Evolutionary conservation across 805 yeast genomes (phyloP).

Genomic region (Lipomyces anomalus): DNA sequence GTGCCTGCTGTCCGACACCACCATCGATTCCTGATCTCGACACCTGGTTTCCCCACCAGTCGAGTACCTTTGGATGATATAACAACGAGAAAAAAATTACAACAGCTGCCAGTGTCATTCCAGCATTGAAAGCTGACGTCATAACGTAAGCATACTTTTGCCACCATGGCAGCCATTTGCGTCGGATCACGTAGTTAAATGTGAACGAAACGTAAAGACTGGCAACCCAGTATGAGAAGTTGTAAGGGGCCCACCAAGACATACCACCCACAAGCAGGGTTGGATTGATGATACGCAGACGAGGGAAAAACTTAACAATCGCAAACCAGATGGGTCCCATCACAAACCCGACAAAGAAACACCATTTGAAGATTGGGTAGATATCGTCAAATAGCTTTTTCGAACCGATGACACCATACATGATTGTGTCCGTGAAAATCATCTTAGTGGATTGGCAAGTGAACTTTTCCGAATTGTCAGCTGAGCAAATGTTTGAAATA

Average conservation of each 20-base stretch:
- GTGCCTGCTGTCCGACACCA: too few relatives aligned
- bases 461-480: constrained; percentile 9
- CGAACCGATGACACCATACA: constrained; percentile 24
- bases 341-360: constrained; percentile 52
- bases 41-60: constrained; percentile 62
- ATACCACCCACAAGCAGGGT: constrained; percentile 6
- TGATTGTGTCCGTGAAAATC: constrained; percentile 15
- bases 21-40: constrained; percentile 9
- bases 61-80: constrained; percentile 36
- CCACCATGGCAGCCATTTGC: constrained; percentile 62
- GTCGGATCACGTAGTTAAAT: constrained; percentile 53
- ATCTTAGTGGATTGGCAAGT: constrained; percentile 19
- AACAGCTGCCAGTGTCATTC: constrained; percentile 57
- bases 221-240: constrained; percentile 8
- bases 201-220: constrained; percentile 4
- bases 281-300: constrained; percentile 9
- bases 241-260: constrained; percentile 7
- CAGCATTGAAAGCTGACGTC: constrained; percentile 60
- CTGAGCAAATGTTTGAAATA: constrained; percentile 15
- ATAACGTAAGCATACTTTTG: constrained; percentile 63
- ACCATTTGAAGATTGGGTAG: constrained; percentile 58
- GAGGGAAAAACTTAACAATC: constrained; percentile 11
- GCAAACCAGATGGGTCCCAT: constrained; percentile 24
- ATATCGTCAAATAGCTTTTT: constrained; percentile 36
- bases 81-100: constrained; percentile 49